Evolutionary conservation across 495 filamentous ascomycete species (phyloP).

Genomic region (Pseudomonodictys pantanalensis): DNA sequence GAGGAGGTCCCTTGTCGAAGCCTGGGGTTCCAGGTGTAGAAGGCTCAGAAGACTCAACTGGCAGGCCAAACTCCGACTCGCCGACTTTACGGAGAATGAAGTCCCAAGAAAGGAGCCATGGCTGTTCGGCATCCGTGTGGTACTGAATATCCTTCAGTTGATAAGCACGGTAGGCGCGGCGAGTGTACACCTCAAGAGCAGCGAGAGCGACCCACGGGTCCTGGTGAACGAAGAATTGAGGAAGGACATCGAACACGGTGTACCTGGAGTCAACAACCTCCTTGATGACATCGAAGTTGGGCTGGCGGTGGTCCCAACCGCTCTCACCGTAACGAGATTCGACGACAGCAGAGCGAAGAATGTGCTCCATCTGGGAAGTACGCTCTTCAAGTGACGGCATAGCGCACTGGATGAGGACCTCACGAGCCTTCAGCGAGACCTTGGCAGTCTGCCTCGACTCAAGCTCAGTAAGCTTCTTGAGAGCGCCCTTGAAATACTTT

Average conservation of each 20-base stretch:
- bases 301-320: slow-evolving; percentile 94
- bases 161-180: slow-evolving; percentile 95
- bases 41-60: slow-evolving; percentile 68
- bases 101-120: slow-evolving; percentile 88
- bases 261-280: slow-evolving; percentile 98
- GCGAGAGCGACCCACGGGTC: slow-evolving; percentile 95
- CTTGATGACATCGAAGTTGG: slow-evolving; percentile 79
- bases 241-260: slow-evolving; percentile 94
- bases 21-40: slow-evolving; percentile 82
- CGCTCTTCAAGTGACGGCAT: slow-evolving; percentile 94
- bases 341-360: slow-evolving; percentile 92
- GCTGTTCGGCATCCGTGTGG: slow-evolving; percentile 70
- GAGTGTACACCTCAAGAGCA: slow-evolving; percentile 91
- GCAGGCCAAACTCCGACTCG: slow-evolving; percentile 79
- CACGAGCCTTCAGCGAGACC: slow-evolving; percentile 93
- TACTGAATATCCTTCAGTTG: slow-evolving; percentile 84
- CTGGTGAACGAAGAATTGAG: slow-evolving; percentile 87
- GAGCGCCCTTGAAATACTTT: slow-evolving; percentile 78
- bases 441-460: slow-evolving; percentile 89
- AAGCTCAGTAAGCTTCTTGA: slow-evolving; percentile 85
- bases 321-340: slow-evolving; percentile 96
- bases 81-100: slow-evolving; percentile 90
- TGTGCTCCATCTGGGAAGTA: slow-evolving; percentile 96
- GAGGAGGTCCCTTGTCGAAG: slow-evolving; percentile 42
- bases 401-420: slow-evolving; percentile 94